Conservation (phyloP, 2,329 filamentous ascomycete species). For the Aspergillus clavatus region DNA sequence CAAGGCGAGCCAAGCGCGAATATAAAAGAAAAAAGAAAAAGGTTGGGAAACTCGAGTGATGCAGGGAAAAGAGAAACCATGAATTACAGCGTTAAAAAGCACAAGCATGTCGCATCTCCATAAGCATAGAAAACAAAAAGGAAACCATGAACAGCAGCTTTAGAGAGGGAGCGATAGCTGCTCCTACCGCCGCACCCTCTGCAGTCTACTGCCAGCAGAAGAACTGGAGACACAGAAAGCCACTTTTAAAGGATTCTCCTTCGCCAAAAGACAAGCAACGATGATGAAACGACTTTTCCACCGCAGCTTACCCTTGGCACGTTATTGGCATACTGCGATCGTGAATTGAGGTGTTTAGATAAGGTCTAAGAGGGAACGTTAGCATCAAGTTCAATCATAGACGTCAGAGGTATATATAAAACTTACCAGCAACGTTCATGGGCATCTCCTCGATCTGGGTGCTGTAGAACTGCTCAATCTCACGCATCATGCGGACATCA, state of each 20-base stretch:
- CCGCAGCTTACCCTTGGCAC: slow-evolving; percentile 24
- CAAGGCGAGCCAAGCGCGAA: slow-evolving; percentile 36
- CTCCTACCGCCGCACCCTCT: slow-evolving; percentile 12
- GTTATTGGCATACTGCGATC: slow-evolving; percentile 33
- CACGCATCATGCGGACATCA: slow-evolving; percentile 99
- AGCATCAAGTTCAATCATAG: background rate
- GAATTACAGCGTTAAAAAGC: slow-evolving; percentile 33
- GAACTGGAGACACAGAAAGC: slow-evolving; percentile 37
- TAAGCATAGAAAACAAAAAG: slow-evolving; percentile 32
- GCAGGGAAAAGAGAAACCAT: slow-evolving; percentile 27
- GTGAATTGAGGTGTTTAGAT: slow-evolving; percentile 38
- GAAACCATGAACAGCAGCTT: slow-evolving; percentile 31
- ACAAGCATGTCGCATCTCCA: slow-evolving; percentile 37
- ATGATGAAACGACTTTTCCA: slow-evolving; percentile 23
- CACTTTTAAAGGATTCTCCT: slow-evolving; percentile 35
- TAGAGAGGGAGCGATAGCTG: slow-evolving; percentile 4
- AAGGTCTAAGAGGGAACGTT: slow-evolving; percentile 30
- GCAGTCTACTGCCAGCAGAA: slow-evolving; percentile 23
- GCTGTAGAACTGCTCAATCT: slow-evolving; percentile 99
- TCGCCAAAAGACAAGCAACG: slow-evolving; percentile 26
- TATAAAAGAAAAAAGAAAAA: slow-evolving; percentile 23
- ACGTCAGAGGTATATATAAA: background rate
- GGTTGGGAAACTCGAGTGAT: slow-evolving; percentile 25
- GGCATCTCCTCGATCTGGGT: slow-evolving; percentile 99
- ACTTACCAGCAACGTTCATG: slow-evolving; percentile 73